Conservation (phyloP, 768 basidiomycete genomes). For the Xerocomellus chrysenteron region DNA sequence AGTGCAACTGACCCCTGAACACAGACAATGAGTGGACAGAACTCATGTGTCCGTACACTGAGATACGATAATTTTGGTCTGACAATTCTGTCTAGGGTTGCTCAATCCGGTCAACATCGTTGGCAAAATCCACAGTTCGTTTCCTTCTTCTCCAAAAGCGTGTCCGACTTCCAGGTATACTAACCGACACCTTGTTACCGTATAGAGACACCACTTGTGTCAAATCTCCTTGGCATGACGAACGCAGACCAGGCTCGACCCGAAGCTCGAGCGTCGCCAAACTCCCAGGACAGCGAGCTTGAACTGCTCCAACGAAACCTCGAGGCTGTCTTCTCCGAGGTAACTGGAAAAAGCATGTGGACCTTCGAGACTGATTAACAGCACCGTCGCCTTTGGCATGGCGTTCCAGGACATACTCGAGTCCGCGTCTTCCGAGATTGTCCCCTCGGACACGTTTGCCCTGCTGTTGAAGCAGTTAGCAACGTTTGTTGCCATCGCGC, state of each 20-base stretch:
- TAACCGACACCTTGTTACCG: background rate
- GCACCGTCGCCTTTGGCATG: background rate
- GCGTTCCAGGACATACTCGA: background rate
- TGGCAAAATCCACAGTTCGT: background rate
- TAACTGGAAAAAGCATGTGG: background rate
- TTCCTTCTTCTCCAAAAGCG: background rate
- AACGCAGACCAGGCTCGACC: background rate
- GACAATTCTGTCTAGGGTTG: background rate
- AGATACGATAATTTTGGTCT: background rate
- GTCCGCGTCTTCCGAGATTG: background rate
- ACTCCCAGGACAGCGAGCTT: no score
- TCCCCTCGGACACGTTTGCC: background rate
- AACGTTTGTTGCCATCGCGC: background rate
- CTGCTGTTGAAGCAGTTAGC: background rate
- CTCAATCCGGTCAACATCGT: background rate
- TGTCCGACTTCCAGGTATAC: background rate
- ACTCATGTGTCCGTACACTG: background rate
- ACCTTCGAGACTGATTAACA: constrained; percentile 8
- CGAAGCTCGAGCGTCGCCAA: background rate
- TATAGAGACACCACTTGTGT: background rate
- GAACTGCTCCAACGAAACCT: background rate
- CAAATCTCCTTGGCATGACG: background rate
- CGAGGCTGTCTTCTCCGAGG: constrained; percentile 1
- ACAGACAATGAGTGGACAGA: constrained; percentile 4
- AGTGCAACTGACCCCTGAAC: background rate